Evolutionary conservation across 164 flowering plant species (phyloP).

Genomic region (Tetracentron sinense): DNA sequence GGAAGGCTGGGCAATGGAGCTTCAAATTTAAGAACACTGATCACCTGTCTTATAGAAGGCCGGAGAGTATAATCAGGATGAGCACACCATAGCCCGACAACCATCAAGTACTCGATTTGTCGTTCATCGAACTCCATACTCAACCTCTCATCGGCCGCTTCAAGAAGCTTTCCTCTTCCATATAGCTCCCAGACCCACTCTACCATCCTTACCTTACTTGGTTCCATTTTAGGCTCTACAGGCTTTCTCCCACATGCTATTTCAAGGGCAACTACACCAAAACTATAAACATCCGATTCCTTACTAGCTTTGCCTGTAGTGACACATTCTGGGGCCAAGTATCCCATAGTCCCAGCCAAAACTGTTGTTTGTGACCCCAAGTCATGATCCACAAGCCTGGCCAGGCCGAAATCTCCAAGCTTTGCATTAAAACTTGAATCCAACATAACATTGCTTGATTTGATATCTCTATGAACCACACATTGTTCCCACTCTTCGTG

Average conservation of each 20-base stretch:
- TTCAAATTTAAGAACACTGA: slow-evolving; percentile 22
- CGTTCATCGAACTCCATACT: background rate
- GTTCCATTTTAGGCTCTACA: background rate
- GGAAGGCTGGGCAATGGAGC: slow-evolving; percentile 27
- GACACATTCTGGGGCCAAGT: slow-evolving; percentile 29
- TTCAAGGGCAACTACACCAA: slow-evolving; percentile 25
- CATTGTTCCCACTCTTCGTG: slow-evolving; percentile 45
- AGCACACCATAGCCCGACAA: slow-evolving; percentile 29
- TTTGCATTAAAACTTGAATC: slow-evolving; percentile 25
- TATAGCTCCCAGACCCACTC: slow-evolving; percentile 29
- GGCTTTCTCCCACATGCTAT: slow-evolving; percentile 20
- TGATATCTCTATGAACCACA: slow-evolving; percentile 32
- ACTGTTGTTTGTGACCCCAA: slow-evolving; percentile 15
- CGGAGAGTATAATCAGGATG: slow-evolving; percentile 23
- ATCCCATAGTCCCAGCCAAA: slow-evolving; percentile 28
- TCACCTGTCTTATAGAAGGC: slow-evolving; percentile 25
- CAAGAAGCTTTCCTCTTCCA: slow-evolving; percentile 12
- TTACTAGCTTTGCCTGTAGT: slow-evolving; percentile 19
- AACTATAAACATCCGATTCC: slow-evolving; percentile 30
- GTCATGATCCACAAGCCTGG: slow-evolving; percentile 28
- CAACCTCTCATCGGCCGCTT: slow-evolving; percentile 15
- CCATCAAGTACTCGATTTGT: slow-evolving; percentile 20
- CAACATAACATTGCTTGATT: slow-evolving; percentile 25
- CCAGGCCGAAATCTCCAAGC: slow-evolving; percentile 37
- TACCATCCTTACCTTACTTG: background rate